Conservation (phyloP, 2,329 filamentous ascomycete genomes). For the Penicillium sclerotigenum region DNA sequence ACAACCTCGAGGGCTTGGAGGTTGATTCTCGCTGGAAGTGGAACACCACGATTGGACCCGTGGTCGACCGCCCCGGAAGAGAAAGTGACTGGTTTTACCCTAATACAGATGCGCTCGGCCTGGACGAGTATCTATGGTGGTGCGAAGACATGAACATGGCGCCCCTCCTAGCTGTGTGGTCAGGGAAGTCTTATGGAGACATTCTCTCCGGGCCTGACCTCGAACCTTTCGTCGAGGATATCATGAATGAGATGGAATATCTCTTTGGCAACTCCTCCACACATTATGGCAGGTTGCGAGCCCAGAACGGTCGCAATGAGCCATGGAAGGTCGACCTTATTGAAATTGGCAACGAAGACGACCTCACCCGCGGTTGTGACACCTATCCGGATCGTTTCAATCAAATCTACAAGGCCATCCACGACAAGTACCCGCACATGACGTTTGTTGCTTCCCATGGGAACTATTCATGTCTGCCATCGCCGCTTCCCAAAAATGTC, state of each 20-base stretch:
- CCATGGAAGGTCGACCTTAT: conserved; percentile 60
- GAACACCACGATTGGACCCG: conserved; percentile 44
- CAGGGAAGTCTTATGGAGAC: conserved; percentile 53
- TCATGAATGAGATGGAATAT: conserved; percentile 63
- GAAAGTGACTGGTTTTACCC: conserved; percentile 58
- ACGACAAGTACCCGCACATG: conserved; percentile 53
- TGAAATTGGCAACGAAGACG: conserved; percentile 67
- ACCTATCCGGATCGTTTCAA: conserved; percentile 57
- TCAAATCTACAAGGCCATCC: conserved; percentile 58
- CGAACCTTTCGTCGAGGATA: conserved; percentile 56
- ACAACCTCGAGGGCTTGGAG: conserved; percentile 50
- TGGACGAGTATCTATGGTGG: conserved; percentile 60
- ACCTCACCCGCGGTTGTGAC: conserved; percentile 51
- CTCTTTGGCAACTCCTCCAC: conserved; percentile 54
- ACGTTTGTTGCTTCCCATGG: conserved; percentile 52
- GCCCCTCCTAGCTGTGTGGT: conserved; percentile 57
- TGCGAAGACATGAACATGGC: conserved; percentile 59
- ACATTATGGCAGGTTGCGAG: conserved; percentile 56
- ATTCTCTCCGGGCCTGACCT: conserved; percentile 51
- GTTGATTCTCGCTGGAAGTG: conserved; percentile 38
- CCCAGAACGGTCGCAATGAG: conserved; percentile 56
- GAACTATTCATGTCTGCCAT: conserved; percentile 28
- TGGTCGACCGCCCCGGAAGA: conserved; percentile 51
- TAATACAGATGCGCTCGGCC: conserved; percentile 60
- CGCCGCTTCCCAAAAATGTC: conserved; percentile 35